A percentile compares a stretch with the other conserved stretches of the same genome.
Evolutionary conservation across 2,329 filamentous ascomycete genomes (phyloP).

Genomic region (Pleomassaria siparia): DNA sequence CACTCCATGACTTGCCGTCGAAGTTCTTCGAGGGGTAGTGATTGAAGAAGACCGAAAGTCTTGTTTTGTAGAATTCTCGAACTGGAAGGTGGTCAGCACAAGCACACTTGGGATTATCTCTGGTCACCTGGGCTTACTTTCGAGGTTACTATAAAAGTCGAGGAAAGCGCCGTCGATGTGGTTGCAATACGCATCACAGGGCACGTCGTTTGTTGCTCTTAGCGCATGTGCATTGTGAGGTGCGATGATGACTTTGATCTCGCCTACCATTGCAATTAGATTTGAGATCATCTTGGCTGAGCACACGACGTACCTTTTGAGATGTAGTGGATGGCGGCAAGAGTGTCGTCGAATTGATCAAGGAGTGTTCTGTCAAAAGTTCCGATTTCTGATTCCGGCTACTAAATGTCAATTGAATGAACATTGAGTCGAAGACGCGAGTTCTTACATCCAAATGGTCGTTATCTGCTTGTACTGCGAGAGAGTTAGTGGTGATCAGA

Average conservation of each 20-base stretch:
- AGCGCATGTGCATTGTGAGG: conserved; percentile 40
- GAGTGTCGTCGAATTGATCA: conserved; percentile 38
- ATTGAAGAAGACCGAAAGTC: conserved; percentile 37
- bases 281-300: neutral
- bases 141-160: conserved; percentile 37
- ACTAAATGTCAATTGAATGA: conserved; percentile 1
- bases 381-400: conserved; percentile 34
- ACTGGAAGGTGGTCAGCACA: conserved; percentile 12
- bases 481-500: conserved; percentile 12
- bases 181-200: conserved; percentile 39
- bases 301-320: conserved; percentile 26
- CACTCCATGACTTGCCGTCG: conserved; percentile 29
- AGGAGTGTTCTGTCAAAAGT: conserved; percentile 34
- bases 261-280: conserved; percentile 18
- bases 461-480: conserved; percentile 27
- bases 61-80: conserved; percentile 31
- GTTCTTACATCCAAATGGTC: conserved; percentile 33
- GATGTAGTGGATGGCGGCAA: conserved; percentile 38
- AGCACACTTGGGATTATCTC: neutral
- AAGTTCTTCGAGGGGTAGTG: conserved; percentile 41
- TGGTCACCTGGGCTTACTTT: conserved; percentile 17
- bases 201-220: conserved; percentile 29
- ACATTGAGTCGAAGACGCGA: neutral
- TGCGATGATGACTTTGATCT: conserved; percentile 40
- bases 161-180: conserved; percentile 33